These are phyloP conservation scores for Catenaria anguillulae DNA, from an alignment of 371 early-diverging fungal genomes.

Conservation along the genomic window DNA sequence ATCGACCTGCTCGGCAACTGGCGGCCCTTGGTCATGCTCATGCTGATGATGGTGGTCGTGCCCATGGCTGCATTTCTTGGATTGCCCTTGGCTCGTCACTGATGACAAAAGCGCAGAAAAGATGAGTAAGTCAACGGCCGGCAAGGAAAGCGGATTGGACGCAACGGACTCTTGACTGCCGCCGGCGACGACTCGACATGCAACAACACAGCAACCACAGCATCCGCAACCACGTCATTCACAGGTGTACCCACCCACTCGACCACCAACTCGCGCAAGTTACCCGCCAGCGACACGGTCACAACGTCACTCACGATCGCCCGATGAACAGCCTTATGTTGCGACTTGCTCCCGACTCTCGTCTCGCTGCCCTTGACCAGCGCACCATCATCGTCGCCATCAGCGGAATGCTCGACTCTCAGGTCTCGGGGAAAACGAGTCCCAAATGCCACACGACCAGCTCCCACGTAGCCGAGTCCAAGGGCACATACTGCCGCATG, in stretches of 20 bases:
- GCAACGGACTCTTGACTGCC: constrained; percentile 58
- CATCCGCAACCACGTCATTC: constrained; percentile 93
- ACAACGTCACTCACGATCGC: constrained; percentile 58
- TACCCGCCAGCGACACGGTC: constrained; percentile 40
- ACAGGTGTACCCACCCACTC: constrained; percentile 87
- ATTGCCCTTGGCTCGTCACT: not conserved
- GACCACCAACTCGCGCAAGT: constrained; percentile 38
- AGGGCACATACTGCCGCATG: constrained; percentile 65
- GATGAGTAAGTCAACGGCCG: no score
- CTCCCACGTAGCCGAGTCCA: constrained; percentile 51
- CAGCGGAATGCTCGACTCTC: no score
- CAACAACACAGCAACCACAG: constrained; percentile 68
- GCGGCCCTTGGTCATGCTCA: not conserved
- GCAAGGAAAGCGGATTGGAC: not conserved
- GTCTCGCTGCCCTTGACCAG: no score
- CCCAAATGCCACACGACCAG: constrained; percentile 76
- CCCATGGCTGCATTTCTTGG: not conserved
- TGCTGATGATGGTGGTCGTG: not conserved
- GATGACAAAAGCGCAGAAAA: not conserved
- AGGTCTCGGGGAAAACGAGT: constrained; percentile 72
- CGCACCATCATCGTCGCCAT: no score
- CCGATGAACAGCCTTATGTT: no score
- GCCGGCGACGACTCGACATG: constrained; percentile 79
- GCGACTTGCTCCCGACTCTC: no score
- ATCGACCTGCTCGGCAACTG: not conserved